Evolutionary conservation across 2,329 filamentous ascomycete species (phyloP), one percentile per base, ranked within the genome.

Genomic region (Fusarium torreyae): DNA sequence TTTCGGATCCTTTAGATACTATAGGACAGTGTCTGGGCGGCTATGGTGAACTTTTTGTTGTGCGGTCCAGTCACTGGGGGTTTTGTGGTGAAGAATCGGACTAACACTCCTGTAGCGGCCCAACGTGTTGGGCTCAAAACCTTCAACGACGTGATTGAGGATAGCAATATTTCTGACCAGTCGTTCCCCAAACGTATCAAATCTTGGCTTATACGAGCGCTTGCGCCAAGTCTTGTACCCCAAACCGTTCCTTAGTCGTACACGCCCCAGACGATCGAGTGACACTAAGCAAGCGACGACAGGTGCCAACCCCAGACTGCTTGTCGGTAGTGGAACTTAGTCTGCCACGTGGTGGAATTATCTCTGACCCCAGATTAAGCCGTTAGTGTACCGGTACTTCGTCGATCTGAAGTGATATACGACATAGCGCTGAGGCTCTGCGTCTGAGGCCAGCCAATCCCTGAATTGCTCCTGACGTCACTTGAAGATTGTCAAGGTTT

Each of bases 51-150:
- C 20, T 38, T n/a, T 18, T 14, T 22, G 17, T 39, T 42, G 57
- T 43, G 34, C 28, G 36, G 18, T 33, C 38, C 24, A 28, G 18
- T 33, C 20, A 52, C n/a, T 28, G n/a, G 26, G 38, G 20, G 26
- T 14, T 57, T 54, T 28, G 33, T 49, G 28, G 24, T n/a, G 17
- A 24, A 24, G 22, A 48, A 14, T 46, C 20, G 34, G n/a, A 34
- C 33, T 45, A 18, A 18, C 28, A 31, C 28, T 50, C 24, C 17
- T 17, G 34, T 67, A 13, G 46, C 57, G 40, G 53, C 66, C 67
- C 50, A 68, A 68, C 15, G 15, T 10, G 40, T 67, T 50, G 51
- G 63, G 38, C 62, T 44, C 24, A 18, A n/a, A 28, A 34, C 22
- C 20, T 36, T 48, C 20, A 20, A 18, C 18, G 28, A 17, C 40